Percentiles rank a stretch among this genome's conserved stretches.
These are phyloP conservation scores for Starmerella tilneyi DNA, from an alignment of 805 yeast genomes.

Conservation along the genomic window DNA sequence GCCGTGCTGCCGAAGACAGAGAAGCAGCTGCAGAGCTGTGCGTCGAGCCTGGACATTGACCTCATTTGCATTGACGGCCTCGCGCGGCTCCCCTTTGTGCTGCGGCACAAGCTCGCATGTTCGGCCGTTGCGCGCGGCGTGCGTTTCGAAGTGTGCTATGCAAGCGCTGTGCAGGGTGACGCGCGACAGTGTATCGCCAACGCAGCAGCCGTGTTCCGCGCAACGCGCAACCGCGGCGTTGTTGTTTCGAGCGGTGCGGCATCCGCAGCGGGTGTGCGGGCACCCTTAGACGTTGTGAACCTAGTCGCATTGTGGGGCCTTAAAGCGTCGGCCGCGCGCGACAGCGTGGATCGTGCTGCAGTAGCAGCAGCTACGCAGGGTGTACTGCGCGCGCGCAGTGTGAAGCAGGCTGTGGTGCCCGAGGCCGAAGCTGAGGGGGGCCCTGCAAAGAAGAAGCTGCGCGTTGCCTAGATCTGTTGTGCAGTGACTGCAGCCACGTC, in stretches of 20 bases:
- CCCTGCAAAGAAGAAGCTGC: constrained; percentile 12
- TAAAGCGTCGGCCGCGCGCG: constrained; percentile 49
- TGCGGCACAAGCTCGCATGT: constrained; percentile 76
- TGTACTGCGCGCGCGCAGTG: constrained; percentile 57
- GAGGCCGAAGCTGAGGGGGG: constrained; percentile 3
- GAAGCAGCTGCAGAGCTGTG: constrained; percentile 62
- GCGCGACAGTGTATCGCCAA: constrained; percentile 62
- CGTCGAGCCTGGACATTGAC: constrained; percentile 71
- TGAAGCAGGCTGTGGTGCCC: constrained; percentile 51
- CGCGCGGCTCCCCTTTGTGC: constrained; percentile 56
- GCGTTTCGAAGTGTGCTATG: constrained; percentile 67
- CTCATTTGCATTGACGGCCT: constrained; percentile 61
- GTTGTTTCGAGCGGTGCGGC: constrained; percentile 68
- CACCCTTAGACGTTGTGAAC: constrained; percentile 56
- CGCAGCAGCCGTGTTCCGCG: constrained; percentile 62
- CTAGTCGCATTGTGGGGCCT: constrained; percentile 62
- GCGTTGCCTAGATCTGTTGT: neutral
- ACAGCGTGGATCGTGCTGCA: constrained; percentile 50
- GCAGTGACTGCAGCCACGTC: neutral
- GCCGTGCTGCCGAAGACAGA: constrained; percentile 76
- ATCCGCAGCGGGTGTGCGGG: constrained; percentile 41
- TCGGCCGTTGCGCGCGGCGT: constrained; percentile 77
- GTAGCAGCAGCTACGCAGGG: constrained; percentile 62
- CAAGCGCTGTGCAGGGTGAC: constrained; percentile 37
- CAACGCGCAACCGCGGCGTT: constrained; percentile 71